Evolutionary conservation across 1,284 basidiomycete species (phyloP).

Genomic region (Boletus calvinii): DNA sequence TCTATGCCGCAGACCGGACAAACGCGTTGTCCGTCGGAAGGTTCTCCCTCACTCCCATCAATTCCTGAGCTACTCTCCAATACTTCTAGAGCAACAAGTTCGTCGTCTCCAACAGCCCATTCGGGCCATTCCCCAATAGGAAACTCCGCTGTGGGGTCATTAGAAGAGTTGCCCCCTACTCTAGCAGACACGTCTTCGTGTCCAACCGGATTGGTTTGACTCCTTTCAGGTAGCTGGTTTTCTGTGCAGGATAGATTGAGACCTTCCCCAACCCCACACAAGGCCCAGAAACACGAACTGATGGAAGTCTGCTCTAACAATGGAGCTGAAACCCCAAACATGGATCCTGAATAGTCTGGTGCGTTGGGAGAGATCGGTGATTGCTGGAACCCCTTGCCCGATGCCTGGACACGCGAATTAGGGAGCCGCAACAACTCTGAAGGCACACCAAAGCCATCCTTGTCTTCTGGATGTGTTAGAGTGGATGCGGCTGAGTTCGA

Average conservation of each 20-base stretch:
- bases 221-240: neutral
- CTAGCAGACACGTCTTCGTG: neutral
- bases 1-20: conserved; percentile 43
- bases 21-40: neutral
- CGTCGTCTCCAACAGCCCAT: conserved; percentile 67
- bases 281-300: conserved; percentile 18
- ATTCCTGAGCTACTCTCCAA: conserved; percentile 26
- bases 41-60: conserved; percentile 12
- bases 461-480: conserved; percentile 10
- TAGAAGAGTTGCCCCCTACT: neutral
- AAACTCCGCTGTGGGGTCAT: conserved; percentile 16
- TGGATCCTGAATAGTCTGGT: conserved; percentile 6
- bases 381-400: neutral
- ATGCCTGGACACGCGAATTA: neutral
- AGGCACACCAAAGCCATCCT: conserved; percentile 32
- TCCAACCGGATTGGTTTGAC: neutral
- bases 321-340: conserved; percentile 22
- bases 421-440: conserved; percentile 24
- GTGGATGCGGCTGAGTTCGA: neutral
- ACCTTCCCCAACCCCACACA: neutral
- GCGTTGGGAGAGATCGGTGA: neutral
- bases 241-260: conserved; percentile 12
- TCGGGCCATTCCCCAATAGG: conserved; percentile 52
- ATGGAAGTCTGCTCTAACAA: conserved; percentile 10
- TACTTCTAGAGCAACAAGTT: conserved; percentile 36